phyloP scores from a whole-genome alignment of 1,139 yeast genomes.

The Pneumocystis canis region DNA sequence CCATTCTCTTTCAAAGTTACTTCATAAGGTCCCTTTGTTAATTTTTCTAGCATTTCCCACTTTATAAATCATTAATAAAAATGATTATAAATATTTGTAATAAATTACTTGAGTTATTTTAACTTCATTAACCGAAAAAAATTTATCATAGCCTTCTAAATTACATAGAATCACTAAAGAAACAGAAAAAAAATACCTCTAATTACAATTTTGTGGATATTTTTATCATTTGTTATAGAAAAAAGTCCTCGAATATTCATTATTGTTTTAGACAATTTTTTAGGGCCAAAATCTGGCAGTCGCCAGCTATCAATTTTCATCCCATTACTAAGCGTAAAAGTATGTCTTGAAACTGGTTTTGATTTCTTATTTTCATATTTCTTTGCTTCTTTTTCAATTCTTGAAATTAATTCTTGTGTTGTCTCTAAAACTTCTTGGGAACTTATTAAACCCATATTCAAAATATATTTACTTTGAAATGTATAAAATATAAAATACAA shows the following conservation, averaged over 20 bases:
- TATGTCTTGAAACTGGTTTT: neutral
- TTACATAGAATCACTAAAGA: neutral
- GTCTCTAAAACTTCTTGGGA: neutral
- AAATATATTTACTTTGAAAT: neutral
- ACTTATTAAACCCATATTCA: neutral
- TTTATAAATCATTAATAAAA: neutral
- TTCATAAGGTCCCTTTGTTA: slow-evolving; percentile 62
- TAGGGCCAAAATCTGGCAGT: neutral
- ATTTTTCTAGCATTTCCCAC: slow-evolving; percentile 31
- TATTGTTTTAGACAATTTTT: neutral
- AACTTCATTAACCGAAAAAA: slow-evolving; percentile 67
- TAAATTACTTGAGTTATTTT: slow-evolving; percentile 29
- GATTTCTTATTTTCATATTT: neutral
- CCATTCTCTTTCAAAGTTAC: slow-evolving; percentile 86
- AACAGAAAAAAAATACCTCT: slow-evolving; percentile 37
- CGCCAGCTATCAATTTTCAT: neutral
- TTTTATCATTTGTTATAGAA: slow-evolving; percentile 31
- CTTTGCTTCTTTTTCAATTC: neutral
- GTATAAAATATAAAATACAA: neutral
- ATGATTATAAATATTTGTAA: neutral
- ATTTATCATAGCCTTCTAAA: slow-evolving; percentile 51
- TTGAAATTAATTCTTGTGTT: neutral
- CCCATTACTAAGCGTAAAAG: neutral
- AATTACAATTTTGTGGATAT: slow-evolving; percentile 37
- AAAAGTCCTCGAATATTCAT: slow-evolving; percentile 75